These are phyloP conservation scores for Bromus sterilis DNA, from an alignment of 176 grass and related monocot species.

Conservation along the genomic window DNA sequence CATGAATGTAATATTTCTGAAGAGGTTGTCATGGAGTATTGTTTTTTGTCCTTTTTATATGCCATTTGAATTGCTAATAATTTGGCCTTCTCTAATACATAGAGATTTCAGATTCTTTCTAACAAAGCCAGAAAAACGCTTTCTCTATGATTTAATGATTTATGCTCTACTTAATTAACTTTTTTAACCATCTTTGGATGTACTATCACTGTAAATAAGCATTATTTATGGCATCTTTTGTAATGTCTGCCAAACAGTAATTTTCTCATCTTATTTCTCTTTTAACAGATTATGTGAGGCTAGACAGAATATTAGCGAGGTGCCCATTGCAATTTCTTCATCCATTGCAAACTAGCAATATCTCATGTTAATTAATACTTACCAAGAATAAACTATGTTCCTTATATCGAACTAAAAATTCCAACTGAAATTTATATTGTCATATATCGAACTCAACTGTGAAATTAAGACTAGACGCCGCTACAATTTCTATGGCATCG, in stretches of 20 bases:
- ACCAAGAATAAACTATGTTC: not conserved
- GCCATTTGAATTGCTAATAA: constrained; percentile 1
- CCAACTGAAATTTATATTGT: no score
- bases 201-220: constrained; percentile 1
- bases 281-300: constrained; percentile 91
- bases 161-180: not conserved
- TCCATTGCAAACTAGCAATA: not conserved
- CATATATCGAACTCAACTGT: no score
- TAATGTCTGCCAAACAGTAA: not conserved
- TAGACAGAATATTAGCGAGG: constrained; percentile 98
- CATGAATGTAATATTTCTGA: no score
- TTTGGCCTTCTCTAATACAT: constrained; percentile 2
- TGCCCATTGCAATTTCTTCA: constrained; percentile 23
- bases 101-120: not conserved
- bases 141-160: no score
- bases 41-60: constrained; percentile 34
- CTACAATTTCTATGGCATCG: no score
- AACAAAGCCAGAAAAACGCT: not conserved
- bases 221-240: not conserved
- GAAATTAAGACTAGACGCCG: no score
- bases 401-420: no score
- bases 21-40: constrained; percentile 99
- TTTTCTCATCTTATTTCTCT: constrained; percentile 17
- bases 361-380: constrained; percentile 28
- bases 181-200: not conserved